Evolutionary conservation across 192 early-diverging fungal genomes (phyloP), one percentile per base, ranked within the genome.

Genomic region (Dimargaris xerosporica): DNA sequence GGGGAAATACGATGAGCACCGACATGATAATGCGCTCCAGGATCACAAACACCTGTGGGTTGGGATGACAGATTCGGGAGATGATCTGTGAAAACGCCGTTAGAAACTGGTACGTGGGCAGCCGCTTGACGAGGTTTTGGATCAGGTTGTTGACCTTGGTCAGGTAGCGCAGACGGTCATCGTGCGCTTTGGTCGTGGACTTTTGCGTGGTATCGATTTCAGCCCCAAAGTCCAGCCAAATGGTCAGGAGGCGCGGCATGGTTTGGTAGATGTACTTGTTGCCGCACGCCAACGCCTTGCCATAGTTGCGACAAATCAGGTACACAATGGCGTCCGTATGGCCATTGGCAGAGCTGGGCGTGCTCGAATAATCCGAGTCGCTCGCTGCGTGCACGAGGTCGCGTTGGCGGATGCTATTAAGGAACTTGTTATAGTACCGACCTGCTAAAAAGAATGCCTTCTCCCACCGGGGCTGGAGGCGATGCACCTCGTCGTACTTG

Each of bases 31-130:
- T 86, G 29, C 65, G 63, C 66, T 91, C 84, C 6, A 94, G 67
- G 7, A 87, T 72, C 16, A 66, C 60, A 60, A 82, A 81, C 30
- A 90, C 87, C 17, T 78, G 72, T 21, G 69, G 58, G 67, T 91
- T 84, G 39, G 66, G 68, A 53, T 94, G 92, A 62, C 83, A 82
- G 48, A 94, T 90, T 0, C 91, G 74, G 31, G 91, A 91, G n/a
- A 86, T 80, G 41, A 94, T 77, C 72, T 94, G 92, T 15, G 91
- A 84, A 43, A 94, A 77, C 5, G 87, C 87, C 0, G 85, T 85
- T 44, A 93, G 61, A 54, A 91, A 90, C 62, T 83, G 69, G 65
- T 82, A 87, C 17, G 81, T 72, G 2, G 85, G 88, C 41, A 86
- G 67, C 5, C 75, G 74, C 47, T 77, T 73, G 17, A 75, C 71